Conservation (phyloP, 768 basidiomycete genomes). For the Lenzites betulinus region DNA sequence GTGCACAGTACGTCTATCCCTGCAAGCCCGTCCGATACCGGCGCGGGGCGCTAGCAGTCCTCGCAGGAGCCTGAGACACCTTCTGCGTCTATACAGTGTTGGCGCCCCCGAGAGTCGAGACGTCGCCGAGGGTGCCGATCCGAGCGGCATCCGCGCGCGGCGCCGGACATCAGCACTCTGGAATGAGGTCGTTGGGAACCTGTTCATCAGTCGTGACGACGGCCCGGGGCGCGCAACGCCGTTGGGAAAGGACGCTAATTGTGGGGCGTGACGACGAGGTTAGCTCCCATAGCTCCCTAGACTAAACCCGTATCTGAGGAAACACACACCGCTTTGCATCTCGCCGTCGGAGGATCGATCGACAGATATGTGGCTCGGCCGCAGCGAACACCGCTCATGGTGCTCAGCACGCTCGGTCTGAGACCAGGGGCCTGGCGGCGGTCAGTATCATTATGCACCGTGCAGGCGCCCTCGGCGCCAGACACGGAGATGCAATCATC, state of each 20-base stretch:
- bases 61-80: not conserved
- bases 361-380: too few species aligned
- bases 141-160: not conserved
- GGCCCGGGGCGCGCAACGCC: not conserved
- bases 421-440: not conserved
- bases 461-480: too few species aligned
- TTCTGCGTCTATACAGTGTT: not conserved
- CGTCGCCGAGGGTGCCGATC: not conserved
- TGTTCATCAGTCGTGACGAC: not conserved
- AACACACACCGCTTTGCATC: too few species aligned
- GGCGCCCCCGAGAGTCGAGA: not conserved
- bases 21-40: slow-evolving; percentile 3
- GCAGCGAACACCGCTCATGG: too few species aligned
- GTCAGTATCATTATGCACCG: too few species aligned
- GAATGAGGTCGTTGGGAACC: not conserved
- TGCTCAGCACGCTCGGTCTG: not conserved
- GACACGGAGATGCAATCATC: too few species aligned
- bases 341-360: too few species aligned
- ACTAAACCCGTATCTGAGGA: too few species aligned
- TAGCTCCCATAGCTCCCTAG: too few species aligned
- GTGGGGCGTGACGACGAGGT: too few species aligned
- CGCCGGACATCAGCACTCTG: not conserved
- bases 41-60: not conserved
- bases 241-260: too few species aligned
- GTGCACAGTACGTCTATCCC: not conserved